Conservation (phyloP, 2,329 filamentous ascomycete genomes). For the Dactylellina haptotyla region DNA sequence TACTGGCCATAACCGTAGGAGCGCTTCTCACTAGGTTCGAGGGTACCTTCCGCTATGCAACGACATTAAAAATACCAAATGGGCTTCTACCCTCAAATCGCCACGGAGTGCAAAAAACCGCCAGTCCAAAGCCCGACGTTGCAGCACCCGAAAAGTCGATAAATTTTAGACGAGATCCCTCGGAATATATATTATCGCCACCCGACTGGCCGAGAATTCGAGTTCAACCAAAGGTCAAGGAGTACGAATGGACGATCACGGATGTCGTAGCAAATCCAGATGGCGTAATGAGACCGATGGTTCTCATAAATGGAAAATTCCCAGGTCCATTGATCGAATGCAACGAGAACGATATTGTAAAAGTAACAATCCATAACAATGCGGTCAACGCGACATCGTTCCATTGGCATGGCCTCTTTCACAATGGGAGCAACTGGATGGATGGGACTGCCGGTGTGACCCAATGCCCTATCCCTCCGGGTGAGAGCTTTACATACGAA, state of each 20-base stretch:
- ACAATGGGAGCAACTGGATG: slow-evolving; percentile 79
- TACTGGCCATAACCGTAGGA: slow-evolving; percentile 32
- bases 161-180: slow-evolving; percentile 57
- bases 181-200: slow-evolving; percentile 69
- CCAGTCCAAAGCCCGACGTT: not conserved
- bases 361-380: slow-evolving; percentile 75
- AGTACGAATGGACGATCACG: slow-evolving; percentile 71
- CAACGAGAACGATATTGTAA: slow-evolving; percentile 76
- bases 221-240: slow-evolving; percentile 55
- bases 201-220: slow-evolving; percentile 64
- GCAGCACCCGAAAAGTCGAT: not conserved
- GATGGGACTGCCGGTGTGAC: slow-evolving; percentile 76
- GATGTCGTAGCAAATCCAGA: slow-evolving; percentile 72
- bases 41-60: slow-evolving; percentile 4
- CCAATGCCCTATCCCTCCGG: slow-evolving; percentile 74
- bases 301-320: slow-evolving; percentile 79
- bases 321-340: slow-evolving; percentile 77
- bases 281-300: slow-evolving; percentile 68
- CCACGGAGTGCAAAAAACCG: not conserved
- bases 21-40: slow-evolving; percentile 41
- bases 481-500: slow-evolving; percentile 72
- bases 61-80: slow-evolving; percentile 12
- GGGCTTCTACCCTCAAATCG: slow-evolving; percentile 4
- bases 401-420: slow-evolving; percentile 82
- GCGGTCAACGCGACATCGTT: slow-evolving; percentile 74